Percentiles rank a stretch among this genome's conserved stretches.
Evolutionary conservation across 2,329 filamentous ascomycete genomes (phyloP).

Genomic region (Cordyceps militaris): DNA sequence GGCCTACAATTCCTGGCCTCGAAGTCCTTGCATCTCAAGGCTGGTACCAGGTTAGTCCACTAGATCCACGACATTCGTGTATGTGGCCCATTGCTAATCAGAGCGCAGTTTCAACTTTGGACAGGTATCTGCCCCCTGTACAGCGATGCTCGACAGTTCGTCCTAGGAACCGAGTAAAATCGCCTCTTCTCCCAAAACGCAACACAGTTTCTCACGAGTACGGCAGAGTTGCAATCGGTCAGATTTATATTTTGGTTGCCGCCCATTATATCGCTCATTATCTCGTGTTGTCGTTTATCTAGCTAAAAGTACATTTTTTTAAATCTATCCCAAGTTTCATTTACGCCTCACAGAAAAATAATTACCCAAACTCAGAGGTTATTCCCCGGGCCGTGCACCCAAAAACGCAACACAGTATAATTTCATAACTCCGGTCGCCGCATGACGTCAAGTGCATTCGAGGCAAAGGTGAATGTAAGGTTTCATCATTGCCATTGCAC

Average conservation of each 20-base stretch:
- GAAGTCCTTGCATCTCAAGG: slow-evolving; percentile 87
- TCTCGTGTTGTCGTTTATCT: not conserved
- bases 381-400: not conserved
- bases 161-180: slow-evolving; percentile 32
- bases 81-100: slow-evolving; percentile 16
- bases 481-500: not conserved
- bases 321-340: not conserved
- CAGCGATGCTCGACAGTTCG: slow-evolving; percentile 56
- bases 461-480: not conserved
- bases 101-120: slow-evolving; percentile 67
- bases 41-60: slow-evolving; percentile 66
- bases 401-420: not conserved
- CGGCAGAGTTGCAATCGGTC: not conserved
- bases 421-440: not conserved
- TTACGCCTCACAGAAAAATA: not conserved
- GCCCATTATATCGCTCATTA: not conserved
- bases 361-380: not conserved
- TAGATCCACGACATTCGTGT: not conserved
- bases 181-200: not conserved
- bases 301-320: not conserved
- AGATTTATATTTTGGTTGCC: not conserved
- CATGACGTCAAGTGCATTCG: slow-evolving; percentile 2
- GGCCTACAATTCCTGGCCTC: slow-evolving; percentile 77
- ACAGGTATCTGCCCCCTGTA: slow-evolving; percentile 73
- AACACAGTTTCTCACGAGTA: not conserved